Percentiles rank a stretch among this genome's conserved stretches.
Evolutionary conservation across 371 early-diverging fungal species (phyloP).

Genomic region (Circinella minor): DNA sequence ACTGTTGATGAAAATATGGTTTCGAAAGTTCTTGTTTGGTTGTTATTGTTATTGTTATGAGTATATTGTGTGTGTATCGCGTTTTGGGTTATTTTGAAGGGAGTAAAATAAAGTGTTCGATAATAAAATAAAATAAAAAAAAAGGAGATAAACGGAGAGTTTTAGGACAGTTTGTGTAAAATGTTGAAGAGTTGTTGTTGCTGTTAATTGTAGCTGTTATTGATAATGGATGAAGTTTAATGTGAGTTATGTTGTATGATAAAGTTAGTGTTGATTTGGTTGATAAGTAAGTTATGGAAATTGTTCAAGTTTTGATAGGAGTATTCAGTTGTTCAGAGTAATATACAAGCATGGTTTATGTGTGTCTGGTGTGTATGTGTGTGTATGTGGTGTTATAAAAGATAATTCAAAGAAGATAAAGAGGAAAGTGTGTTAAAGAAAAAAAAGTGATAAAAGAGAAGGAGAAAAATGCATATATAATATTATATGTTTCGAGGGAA

Average conservation of each 20-base stretch:
- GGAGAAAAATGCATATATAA: background rate
- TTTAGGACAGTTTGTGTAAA: background rate
- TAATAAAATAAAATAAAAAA: background rate
- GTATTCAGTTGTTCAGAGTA: slow-evolving; percentile 7
- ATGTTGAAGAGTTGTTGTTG: no score
- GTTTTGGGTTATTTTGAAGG: background rate
- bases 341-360: slow-evolving; percentile 13
- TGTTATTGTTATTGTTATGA: background rate
- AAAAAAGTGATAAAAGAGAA: background rate
- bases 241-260: background rate
- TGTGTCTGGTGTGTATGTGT: background rate
- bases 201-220: no score
- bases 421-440: slow-evolving; percentile 10
- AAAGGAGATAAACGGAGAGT: slow-evolving; percentile 8
- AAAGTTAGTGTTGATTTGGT: slow-evolving; percentile 2
- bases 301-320: slow-evolving; percentile 10
- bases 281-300: background rate
- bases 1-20: no score
- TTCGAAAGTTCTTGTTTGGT: background rate
- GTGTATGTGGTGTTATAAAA: background rate
- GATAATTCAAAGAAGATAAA: slow-evolving; percentile 10
- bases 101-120: background rate
- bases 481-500: background rate
- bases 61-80: background rate
- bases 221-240: background rate